Percentiles rank a stretch among this genome's conserved stretches.
Evolutionary conservation across 1,284 basidiomycete species (phyloP).

Genomic region (Agaricales sp.): DNA sequence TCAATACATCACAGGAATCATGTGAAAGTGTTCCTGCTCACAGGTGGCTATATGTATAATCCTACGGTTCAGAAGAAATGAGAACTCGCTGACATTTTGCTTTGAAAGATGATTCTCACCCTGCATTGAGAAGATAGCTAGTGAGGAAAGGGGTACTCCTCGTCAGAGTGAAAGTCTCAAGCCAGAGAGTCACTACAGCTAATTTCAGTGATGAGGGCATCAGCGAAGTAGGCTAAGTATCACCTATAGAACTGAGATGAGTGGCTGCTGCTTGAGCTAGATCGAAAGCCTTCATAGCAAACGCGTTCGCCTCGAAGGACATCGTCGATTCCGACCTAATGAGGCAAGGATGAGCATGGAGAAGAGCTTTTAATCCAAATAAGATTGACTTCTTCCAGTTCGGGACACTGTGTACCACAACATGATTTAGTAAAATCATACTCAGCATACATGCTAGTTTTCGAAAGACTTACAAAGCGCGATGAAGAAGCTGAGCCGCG

Average conservation of each 20-base stretch:
- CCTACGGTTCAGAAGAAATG: slow-evolving; percentile 25
- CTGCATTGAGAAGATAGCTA: slow-evolving; percentile 67
- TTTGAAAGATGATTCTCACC: slow-evolving; percentile 41
- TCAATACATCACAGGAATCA: no score
- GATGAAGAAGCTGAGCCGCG: slow-evolving; percentile 65
- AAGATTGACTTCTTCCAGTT: slow-evolving; percentile 49
- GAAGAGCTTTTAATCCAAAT: not conserved
- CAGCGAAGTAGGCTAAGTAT: slow-evolving; percentile 5
- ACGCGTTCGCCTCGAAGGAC: slow-evolving; percentile 24
- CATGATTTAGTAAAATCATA: slow-evolving; percentile 6
- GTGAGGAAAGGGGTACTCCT: slow-evolving; percentile 61
- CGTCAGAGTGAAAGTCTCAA: slow-evolving; percentile 52
- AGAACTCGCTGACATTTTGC: not conserved
- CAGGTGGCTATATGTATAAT: slow-evolving; percentile 79
- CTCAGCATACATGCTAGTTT: not conserved
- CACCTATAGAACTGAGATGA: slow-evolving; percentile 63
- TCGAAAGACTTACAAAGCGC: slow-evolving; percentile 60
- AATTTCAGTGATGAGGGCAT: not conserved
- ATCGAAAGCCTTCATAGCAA: slow-evolving; percentile 59
- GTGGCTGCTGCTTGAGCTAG: slow-evolving; percentile 69
- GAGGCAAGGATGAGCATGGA: slow-evolving; percentile 4
- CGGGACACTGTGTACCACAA: slow-evolving; percentile 38
- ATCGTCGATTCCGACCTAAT: slow-evolving; percentile 30
- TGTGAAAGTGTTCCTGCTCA: slow-evolving; percentile 29
- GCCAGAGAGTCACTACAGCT: slow-evolving; percentile 45